Percentiles rank a stretch among this genome's conserved stretches.
phyloP scores from a whole-genome alignment of 2,329 filamentous ascomycete species.

The Lecanoromycetidae sp. region DNA sequence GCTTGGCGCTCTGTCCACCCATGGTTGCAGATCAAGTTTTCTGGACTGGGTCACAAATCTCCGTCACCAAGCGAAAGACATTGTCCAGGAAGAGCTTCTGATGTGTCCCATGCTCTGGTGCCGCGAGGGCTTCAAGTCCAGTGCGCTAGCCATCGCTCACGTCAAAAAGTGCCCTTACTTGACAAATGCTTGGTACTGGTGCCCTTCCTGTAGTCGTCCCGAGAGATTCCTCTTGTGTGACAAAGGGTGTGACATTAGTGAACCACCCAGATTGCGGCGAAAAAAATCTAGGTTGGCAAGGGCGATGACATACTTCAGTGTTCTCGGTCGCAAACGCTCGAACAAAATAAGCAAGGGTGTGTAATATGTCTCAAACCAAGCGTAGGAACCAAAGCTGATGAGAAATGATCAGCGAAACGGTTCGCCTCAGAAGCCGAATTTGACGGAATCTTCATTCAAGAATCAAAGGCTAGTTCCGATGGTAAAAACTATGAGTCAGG shows the following conservation, averaged over 20 bases:
- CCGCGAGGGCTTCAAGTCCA: neutral
- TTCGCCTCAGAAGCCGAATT: too few species aligned
- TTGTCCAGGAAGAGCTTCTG: constrained; percentile 4
- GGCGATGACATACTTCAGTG: constrained; percentile 7
- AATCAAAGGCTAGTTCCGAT: too few species aligned
- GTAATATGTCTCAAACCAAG: too few species aligned
- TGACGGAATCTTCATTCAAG: too few species aligned
- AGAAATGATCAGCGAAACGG: too few species aligned
- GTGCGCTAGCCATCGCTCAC: neutral
- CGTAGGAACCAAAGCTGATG: too few species aligned
- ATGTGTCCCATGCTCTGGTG: constrained; percentile 14
- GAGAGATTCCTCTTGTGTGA: constrained; percentile 6
- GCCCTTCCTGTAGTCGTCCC: constrained; percentile 5
- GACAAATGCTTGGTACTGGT: constrained; percentile 8
- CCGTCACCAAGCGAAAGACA: neutral
- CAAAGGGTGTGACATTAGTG: neutral
- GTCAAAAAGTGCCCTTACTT: constrained; percentile 3
- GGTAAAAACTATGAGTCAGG: too few species aligned
- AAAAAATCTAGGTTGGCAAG: neutral
- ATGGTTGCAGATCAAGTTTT: neutral
- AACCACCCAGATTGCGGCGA: neutral
- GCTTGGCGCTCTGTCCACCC: neutral
- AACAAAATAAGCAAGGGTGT: neutral
- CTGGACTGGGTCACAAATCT: neutral
- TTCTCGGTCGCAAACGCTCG: neutral